A percentile compares a stretch with the other conserved stretches of the same genome.
Conservation (phyloP, 2,329 filamentous ascomycete species). For the Colletotrichum spaethianum region DNA sequence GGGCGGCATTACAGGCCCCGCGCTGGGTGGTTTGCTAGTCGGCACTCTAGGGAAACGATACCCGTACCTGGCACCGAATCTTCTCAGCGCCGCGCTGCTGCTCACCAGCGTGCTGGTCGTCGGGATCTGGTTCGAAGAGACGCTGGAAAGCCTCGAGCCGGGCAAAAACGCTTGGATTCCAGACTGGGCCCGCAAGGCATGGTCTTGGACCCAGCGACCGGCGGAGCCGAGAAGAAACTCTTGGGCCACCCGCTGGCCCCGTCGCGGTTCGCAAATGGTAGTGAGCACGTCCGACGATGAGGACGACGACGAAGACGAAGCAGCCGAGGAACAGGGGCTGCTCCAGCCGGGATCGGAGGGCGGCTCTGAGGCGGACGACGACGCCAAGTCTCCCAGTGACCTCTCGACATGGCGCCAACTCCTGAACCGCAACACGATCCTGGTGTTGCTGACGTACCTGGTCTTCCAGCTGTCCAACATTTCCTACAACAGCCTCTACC, state of each 20-base stretch:
- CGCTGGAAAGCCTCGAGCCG: slow-evolving; percentile 69
- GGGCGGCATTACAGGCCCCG: slow-evolving; percentile 92
- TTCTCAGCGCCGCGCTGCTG: slow-evolving; percentile 82
- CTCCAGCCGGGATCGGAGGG: slow-evolving; percentile 51
- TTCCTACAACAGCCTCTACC: slow-evolving; percentile 94
- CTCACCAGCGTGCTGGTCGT: slow-evolving; percentile 80
- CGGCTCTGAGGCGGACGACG: slow-evolving; percentile 64
- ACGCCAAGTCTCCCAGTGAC: slow-evolving; percentile 65
- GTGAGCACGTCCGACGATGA: slow-evolving; percentile 46
- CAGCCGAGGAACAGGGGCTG: slow-evolving; percentile 44
- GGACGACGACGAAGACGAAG: slow-evolving; percentile 42
- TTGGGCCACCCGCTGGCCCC: slow-evolving; percentile 58
- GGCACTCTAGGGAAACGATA: slow-evolving; percentile 73
- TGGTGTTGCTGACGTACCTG: slow-evolving; percentile 87
- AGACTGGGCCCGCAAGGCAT: slow-evolving; percentile 51
- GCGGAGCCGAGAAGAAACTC: slow-evolving; percentile 48
- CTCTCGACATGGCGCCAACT: slow-evolving; percentile 68
- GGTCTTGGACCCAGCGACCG: slow-evolving; percentile 46
- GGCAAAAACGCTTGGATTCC: slow-evolving; percentile 50
- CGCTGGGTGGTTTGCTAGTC: slow-evolving; percentile 89
- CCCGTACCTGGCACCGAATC: slow-evolving; percentile 88
- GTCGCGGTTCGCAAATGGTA: slow-evolving; percentile 42
- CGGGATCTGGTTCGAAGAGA: slow-evolving; percentile 89
- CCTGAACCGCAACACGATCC: slow-evolving; percentile 84
- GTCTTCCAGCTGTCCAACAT: slow-evolving; percentile 96